phyloP scores from a whole-genome alignment of 306 rosid genomes.

The Medicago arabica region DNA sequence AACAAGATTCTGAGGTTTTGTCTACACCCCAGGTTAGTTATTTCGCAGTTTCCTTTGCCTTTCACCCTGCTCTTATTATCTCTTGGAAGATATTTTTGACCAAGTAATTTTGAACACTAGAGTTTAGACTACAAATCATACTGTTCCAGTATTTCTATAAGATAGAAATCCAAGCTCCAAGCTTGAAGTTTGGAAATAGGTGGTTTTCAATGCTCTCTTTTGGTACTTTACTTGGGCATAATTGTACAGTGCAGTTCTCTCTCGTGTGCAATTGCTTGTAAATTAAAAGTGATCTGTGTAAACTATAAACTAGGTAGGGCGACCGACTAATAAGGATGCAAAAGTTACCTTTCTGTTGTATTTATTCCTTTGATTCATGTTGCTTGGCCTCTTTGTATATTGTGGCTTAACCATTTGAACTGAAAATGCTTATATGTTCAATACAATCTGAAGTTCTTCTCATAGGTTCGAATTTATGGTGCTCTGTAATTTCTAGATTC shows the following conservation, averaged over 20 bases:
- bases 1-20: constrained; percentile 79
- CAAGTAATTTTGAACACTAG: neutral
- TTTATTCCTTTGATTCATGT: constrained; percentile 20
- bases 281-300: constrained; percentile 6
- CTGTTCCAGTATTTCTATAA: neutral
- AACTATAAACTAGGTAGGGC: constrained; percentile 5
- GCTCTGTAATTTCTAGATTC: constrained; percentile 18
- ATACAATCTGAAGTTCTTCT: neutral
- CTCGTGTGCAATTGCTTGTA: constrained; percentile 1
- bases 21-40: constrained; percentile 78
- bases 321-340: constrained; percentile 4
- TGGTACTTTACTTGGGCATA: neutral
- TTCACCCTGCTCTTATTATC: constrained; percentile 10
- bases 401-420: constrained; percentile 14
- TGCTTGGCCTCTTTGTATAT: neutral
- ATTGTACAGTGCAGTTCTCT: neutral
- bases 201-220: constrained; percentile 7
- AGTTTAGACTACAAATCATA: neutral
- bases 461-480: constrained; percentile 1
- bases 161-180: no score
- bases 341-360: neutral
- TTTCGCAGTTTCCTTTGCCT: constrained; percentile 18
- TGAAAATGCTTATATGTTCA: constrained; percentile 13
- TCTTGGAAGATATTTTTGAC: constrained; percentile 13
- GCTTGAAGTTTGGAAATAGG: neutral